Evolutionary conservation across 2,329 filamentous ascomycete species (phyloP).

Genomic region (Talaromyces pinophilus): DNA sequence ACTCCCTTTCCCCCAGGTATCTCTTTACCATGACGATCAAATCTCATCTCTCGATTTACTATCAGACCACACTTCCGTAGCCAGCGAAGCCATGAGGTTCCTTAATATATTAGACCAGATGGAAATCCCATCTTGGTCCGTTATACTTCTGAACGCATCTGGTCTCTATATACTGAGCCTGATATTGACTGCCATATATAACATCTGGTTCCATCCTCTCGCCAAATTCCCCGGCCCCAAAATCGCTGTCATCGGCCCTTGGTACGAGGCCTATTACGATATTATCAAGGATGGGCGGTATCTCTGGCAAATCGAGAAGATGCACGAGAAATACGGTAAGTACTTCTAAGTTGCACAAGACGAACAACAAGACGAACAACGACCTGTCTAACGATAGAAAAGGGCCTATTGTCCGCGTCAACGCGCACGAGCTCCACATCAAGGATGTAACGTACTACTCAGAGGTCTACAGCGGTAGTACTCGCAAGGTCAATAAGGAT

Average conservation of each 20-base stretch:
- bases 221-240: constrained; percentile 34
- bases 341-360: not conserved
- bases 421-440: constrained; percentile 33
- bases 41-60: not conserved
- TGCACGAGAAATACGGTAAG: constrained; percentile 40
- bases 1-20: not conserved
- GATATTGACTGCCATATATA: constrained; percentile 15
- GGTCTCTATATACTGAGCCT: not conserved
- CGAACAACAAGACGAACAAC: not conserved
- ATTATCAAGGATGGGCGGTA: constrained; percentile 36
- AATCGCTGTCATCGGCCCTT: constrained; percentile 34
- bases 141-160: not conserved
- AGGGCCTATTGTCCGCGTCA: constrained; percentile 34
- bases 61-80: not conserved
- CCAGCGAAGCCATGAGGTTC: not conserved
- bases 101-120: not conserved
- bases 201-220: constrained; percentile 37
- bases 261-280: constrained; percentile 42
- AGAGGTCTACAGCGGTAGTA: not conserved
- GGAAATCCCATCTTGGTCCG: constrained; percentile 2
- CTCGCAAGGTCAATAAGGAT: not conserved
- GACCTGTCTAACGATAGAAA: constrained; percentile 24
- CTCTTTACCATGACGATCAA: not conserved
- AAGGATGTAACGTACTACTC: not conserved
- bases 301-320: constrained; percentile 35